Evolutionary conservation across 106 monocot species (phyloP), one percentile per base, ranked within the genome.

Genomic region (Acanthochlamys bracteata): DNA sequence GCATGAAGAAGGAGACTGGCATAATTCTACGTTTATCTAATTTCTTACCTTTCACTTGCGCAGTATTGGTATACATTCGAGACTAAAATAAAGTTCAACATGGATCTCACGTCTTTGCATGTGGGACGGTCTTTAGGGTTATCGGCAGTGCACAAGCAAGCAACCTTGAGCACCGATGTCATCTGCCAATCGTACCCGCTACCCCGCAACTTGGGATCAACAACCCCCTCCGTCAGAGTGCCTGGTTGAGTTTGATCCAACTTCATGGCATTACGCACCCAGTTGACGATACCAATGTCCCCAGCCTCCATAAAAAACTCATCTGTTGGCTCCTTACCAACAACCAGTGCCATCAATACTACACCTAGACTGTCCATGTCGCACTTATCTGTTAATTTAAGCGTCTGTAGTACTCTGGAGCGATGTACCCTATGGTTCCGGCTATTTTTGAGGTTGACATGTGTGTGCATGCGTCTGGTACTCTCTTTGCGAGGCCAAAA

Each of bases 361-460:
- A 92, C 79, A 22, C 92, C 92, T 39, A 92, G 80, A 72, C 87
- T 84, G 62, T 77, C 88, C 2, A 92, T 63, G 41, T 92, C 88
- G 65, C 79, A 82, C 68, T 87, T 92, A 9, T 73, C 71, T 0
- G 91, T 87, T 57, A 78, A 87, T 54, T 76, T 84, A 12, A 84
- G 76, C 49, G 66, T 73, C 79, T 82, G 60, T 87, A 74, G 64
- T 92, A 92, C 86, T 92, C 91, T 11, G 86, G 91, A n/a, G 92
- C 84, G 40, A 92, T 88, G 55, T 81, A 87, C 10, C 91, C 86
- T 12, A 68, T 54, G 0, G 92, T 88, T 0, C 92, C 92, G 1
- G 91, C 91, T 12, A 92, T 68, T 46, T 79, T 68, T 9, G 83
- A 78, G 16, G 80, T 59, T 4, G 83, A 79, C 57, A 84, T 73